Conservation (phyloP, 2,329 filamentous ascomycete genomes). For the Zymoseptoria crescenta region DNA sequence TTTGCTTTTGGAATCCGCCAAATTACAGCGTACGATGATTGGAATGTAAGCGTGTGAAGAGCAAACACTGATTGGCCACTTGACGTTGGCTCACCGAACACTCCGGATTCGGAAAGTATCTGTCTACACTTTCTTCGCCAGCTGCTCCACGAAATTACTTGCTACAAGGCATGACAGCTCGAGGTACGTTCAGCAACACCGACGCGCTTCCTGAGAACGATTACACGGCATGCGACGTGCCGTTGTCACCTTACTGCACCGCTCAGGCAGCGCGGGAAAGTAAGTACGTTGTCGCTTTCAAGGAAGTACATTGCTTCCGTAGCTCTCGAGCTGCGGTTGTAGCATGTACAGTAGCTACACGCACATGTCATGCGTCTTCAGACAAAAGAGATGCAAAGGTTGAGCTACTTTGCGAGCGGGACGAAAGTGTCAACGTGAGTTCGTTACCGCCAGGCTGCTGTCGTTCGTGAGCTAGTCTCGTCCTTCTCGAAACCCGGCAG, state of each 20-base stretch:
- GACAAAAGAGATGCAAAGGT: background rate
- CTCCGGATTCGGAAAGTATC: too few species aligned
- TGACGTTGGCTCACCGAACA: background rate
- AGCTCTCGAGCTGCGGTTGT: background rate
- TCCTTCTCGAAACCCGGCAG: background rate
- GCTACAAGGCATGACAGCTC: too few species aligned
- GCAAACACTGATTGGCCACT: background rate
- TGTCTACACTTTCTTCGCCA: too few species aligned
- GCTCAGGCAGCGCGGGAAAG: background rate
- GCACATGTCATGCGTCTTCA: background rate
- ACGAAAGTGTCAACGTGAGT: background rate
- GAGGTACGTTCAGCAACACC: background rate
- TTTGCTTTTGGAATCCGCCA: too few species aligned
- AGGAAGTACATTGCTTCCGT: background rate
- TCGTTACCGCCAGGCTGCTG: background rate
- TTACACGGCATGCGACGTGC: background rate
- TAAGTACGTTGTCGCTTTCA: background rate
- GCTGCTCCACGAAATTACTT: background rate
- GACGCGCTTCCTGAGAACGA: background rate
- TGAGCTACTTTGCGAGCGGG: background rate
- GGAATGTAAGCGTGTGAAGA: background rate
- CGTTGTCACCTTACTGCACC: background rate
- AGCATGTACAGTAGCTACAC: background rate
- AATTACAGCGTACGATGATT: too few species aligned
- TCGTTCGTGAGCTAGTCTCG: background rate